These are phyloP conservation scores for Eimeria necatrix DNA, from an alignment of 169 alveolate genomes.

Conservation along the genomic window DNA sequence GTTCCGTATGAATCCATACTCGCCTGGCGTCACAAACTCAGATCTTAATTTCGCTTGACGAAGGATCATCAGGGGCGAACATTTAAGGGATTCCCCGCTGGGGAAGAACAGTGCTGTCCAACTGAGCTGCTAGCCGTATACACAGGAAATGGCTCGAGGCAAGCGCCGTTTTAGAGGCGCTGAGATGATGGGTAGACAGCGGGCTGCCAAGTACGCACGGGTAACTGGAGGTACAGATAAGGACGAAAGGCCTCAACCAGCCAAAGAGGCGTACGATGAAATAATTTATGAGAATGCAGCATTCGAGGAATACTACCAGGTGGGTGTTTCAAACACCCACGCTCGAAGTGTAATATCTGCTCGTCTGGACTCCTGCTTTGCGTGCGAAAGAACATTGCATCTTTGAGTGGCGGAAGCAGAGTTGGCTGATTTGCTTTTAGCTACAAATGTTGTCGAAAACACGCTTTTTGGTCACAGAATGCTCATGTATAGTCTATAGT, in stretches of 20 bases:
- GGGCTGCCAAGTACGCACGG: constrained; percentile 61
- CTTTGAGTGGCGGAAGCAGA: too few species aligned
- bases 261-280: constrained; percentile 8
- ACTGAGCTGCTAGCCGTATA: too few species aligned
- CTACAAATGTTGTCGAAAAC: too few species aligned
- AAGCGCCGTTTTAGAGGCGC: constrained; percentile 72
- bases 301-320: constrained; percentile 74
- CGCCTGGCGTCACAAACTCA: too few species aligned
- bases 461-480: not conserved
- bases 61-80: too few species aligned
- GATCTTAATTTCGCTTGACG: too few species aligned
- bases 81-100: too few species aligned
- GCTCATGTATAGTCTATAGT: not conserved
- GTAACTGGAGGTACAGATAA: not conserved
- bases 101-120: too few species aligned
- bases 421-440: too few species aligned
- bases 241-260: not conserved
- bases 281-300: constrained; percentile 76
- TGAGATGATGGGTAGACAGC: constrained; percentile 65
- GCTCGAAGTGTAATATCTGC: too few species aligned
- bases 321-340: not conserved
- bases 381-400: not conserved
- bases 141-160: constrained; percentile 66
- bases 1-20: too few species aligned
- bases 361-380: not conserved